A percentile compares a stretch with the other conserved stretches of the same genome.
Conservation (phyloP, 345 rosid genomes). For the Moricandia moricandioides region DNA sequence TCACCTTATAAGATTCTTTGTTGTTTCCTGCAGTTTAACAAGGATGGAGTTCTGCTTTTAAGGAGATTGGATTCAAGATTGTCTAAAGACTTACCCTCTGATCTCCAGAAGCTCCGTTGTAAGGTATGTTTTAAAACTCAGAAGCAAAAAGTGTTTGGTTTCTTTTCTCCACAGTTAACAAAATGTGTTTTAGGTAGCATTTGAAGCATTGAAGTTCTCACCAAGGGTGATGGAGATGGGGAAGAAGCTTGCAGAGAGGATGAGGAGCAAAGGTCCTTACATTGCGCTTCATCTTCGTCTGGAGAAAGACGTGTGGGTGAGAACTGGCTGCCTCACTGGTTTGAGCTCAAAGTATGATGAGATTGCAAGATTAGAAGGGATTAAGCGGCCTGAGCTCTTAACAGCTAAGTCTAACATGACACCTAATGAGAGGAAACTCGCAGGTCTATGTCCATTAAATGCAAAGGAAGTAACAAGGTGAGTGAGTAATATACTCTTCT, state of each 20-base stretch:
- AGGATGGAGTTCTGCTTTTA: conserved; percentile 84
- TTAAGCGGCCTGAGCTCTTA: conserved; percentile 79
- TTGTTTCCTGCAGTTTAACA: conserved; percentile 59
- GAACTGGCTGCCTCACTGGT: conserved; percentile 95
- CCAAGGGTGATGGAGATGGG: conserved; percentile 71
- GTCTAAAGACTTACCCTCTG: conserved; percentile 86
- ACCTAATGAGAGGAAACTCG: conserved; percentile 69
- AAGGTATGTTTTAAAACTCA: conserved; percentile 55
- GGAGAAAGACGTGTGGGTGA: conserved; percentile 97
- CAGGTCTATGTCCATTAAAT: conserved; percentile 91
- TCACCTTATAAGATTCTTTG: neutral
- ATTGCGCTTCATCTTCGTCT: conserved; percentile 83
- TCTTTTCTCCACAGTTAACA: neutral
- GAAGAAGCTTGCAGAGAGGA: conserved; percentile 72
- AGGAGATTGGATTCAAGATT: conserved; percentile 93
- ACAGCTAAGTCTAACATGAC: conserved; percentile 85
- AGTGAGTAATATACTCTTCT: neutral
- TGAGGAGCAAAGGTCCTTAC: conserved; percentile 83
- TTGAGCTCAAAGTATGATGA: conserved; percentile 69
- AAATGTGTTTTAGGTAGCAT: conserved; percentile 60
- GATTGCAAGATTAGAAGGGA: conserved; percentile 66
- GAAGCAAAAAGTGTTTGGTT: neutral
- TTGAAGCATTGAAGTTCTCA: conserved; percentile 74
- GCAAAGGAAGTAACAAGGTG: conserved; percentile 87
- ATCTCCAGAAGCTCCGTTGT: conserved; percentile 94